phyloP scores from a whole-genome alignment of 306 rosid genomes.

The Bauhinia variegata region DNA sequence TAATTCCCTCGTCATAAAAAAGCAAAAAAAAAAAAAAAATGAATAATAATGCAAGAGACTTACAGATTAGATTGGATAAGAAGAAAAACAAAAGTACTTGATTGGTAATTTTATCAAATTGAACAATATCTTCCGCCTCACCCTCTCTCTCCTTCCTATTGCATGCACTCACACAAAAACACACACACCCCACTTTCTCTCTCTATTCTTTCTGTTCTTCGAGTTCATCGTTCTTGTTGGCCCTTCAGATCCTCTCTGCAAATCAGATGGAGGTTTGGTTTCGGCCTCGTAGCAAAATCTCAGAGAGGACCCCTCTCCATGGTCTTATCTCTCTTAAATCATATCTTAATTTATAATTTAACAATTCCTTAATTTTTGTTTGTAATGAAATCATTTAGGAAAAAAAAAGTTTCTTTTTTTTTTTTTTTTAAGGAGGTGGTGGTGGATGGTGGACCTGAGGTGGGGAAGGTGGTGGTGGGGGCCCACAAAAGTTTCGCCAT shows the following conservation, averaged over 20 bases:
- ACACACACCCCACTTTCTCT: conserved; percentile 30
- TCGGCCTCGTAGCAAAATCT: conserved; percentile 57
- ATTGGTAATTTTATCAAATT: conserved; percentile 49
- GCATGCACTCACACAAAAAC: conserved; percentile 35
- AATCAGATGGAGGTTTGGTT: conserved; percentile 58
- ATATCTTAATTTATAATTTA: conserved; percentile 37
- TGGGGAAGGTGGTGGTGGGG: conserved; percentile 44
- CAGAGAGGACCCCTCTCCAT: conserved; percentile 36
- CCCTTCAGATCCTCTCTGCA: conserved; percentile 66
- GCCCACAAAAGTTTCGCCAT: conserved; percentile 35
- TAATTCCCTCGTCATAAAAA: conserved; percentile 16
- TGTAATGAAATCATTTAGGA: not conserved
- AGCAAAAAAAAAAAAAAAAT: conserved; percentile 14
- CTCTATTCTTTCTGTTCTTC: conserved; percentile 35
- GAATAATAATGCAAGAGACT: conserved; percentile 33
- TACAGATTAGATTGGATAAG: conserved; percentile 72
- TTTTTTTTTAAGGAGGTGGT: too few species aligned
- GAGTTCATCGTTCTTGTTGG: conserved; percentile 38
- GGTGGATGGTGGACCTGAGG: too few species aligned
- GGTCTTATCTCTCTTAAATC: conserved; percentile 49
- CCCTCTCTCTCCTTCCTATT: conserved; percentile 29
- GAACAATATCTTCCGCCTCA: conserved; percentile 39
- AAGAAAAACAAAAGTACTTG: conserved; percentile 49
- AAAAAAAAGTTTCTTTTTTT: not conserved
- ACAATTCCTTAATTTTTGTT: conserved; percentile 1